phyloP scores from a whole-genome alignment of 441 rosid species.

The Brassica hybrid region DNA sequence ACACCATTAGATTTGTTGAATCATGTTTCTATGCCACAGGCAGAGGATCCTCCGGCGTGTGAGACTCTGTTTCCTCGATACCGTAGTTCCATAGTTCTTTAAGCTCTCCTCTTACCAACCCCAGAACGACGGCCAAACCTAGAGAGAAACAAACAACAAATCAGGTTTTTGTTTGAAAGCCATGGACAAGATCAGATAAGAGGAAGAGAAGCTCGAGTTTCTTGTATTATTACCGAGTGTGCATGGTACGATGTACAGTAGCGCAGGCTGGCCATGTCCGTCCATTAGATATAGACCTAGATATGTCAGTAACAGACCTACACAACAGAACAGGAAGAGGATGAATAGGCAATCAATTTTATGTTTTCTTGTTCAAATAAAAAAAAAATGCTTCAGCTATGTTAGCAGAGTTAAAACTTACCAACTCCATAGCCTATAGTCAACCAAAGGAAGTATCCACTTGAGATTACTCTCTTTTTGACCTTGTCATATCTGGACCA shows the following conservation, averaged over 20 bases:
- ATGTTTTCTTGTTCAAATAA: neutral
- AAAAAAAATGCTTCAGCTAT: constrained; percentile 13
- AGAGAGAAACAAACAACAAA: neutral
- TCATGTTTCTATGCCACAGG: constrained; percentile 27
- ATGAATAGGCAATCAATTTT: neutral
- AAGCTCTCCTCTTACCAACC: constrained; percentile 76
- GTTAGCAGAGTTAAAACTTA: constrained; percentile 36
- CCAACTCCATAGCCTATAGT: constrained; percentile 73
- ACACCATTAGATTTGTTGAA: constrained; percentile 31
- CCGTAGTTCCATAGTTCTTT: constrained; percentile 69
- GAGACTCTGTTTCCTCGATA: constrained; percentile 40
- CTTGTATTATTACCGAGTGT: constrained; percentile 72
- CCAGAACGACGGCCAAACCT: constrained; percentile 73
- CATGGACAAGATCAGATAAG: neutral
- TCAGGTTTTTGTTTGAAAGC: constrained; percentile 3
- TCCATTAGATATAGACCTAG: constrained; percentile 87
- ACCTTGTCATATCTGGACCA: constrained; percentile 66
- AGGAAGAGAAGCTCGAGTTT: constrained; percentile 17
- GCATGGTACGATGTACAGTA: constrained; percentile 95
- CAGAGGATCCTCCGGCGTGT: neutral
- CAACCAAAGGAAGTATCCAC: constrained; percentile 79
- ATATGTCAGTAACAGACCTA: constrained; percentile 87
- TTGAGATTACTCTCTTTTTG: constrained; percentile 49
- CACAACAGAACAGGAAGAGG: constrained; percentile 22
- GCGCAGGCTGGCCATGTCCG: constrained; percentile 98